Evolutionary conservation across 1,139 yeast genomes (phyloP), one percentile per base, ranked within the genome.

Genomic region (Debaryomycetaceae sp.): DNA sequence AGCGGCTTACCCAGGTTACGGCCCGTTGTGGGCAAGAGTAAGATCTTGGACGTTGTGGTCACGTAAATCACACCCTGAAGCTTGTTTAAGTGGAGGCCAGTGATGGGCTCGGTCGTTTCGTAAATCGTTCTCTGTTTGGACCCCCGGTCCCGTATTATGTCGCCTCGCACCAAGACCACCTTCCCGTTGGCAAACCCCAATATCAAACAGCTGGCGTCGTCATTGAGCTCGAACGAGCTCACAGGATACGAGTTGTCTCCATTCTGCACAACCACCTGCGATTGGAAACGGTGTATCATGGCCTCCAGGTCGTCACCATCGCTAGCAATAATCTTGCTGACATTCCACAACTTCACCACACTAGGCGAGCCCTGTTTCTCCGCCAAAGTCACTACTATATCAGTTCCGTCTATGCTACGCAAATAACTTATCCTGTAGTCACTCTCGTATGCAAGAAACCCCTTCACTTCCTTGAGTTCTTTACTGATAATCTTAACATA

Each of bases 111-210:
- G 13, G 61, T 58, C 14, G 83, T 76, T 50, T 85, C 87, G 57
- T 82, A 88, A 1, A 91, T 81, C 0, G 85, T 63, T 34, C 98
- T 69, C 58, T 91, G 98, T 51, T 93, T 80, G 5, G 96, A 82
- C 0, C 99, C 99, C 47, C 97, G 68, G 58, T 95, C 99, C 53
- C 93, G 80, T 2, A 87, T 57, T 39, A 95, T 66, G 61, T 93
- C 99, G 6, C 99, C 99, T 49, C 98, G 67, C 0, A 91, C 80
- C 4, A 91, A 68, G 6, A 91, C 70, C 2, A 91, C 93, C 24
- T 83, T 76, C 6, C 99, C 99, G 61, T 90, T 87, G 20, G 95
- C 84, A 59, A 83, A 90, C 0, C 99, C 98, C 34, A 90, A 68
- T 0, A 87, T 95, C 5, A 89, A 62, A 43, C 89, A 79, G 1